Base-by-base conservation (phyloP, 1,139 yeast species). In the Protomyces arabidopsidicola region DNA sequence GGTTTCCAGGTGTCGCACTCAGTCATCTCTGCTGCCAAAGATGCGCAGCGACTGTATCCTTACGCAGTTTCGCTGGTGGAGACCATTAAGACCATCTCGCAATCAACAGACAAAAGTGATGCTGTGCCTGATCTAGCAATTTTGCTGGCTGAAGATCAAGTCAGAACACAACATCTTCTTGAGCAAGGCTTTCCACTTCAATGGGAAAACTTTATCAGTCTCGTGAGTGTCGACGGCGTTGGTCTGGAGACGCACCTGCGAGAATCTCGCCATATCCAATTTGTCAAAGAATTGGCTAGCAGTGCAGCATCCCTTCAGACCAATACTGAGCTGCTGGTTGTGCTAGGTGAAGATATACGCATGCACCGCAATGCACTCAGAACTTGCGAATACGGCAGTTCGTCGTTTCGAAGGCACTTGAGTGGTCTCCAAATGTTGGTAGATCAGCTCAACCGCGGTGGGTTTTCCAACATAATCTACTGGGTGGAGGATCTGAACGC, bases 1-100 rank as follows among this genome's bases (percentile, higher is more conserved):
- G 85, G 84, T 0, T 84, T 80, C 69, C 82, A 79, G n/a, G 75
- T 89, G 0, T 93, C 96, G 0, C 81, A 78, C 63, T 67, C 76
- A 6, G 68, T 84, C 5, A 69, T 73, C 52, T 76, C 74, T 67
- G 79, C 73, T 65, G 81, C 82, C 52, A 79, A 77, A 71, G 81
- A 73, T 66, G 82, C 76, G 55, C 78, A 79, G 63, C 76, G 79
- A 38, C 72, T 87, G 0, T 80, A 83, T 58, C 90, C 91, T 0
- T 79, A 82, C 66, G 86, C 89, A 0, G 76, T 80, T 1, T 78
- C 81, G 14, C 70, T 89, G 14, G 73, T 75, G 9, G 95, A 88
- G 67, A 76, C 81, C 1, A 58, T 84, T 20, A 72, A 75, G 9
- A 74, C 76, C 1, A 70, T 79, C 48, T 65, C 71, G 27, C 66